phyloP scores from a whole-genome alignment of 1,139 yeast genomes.

The Yamadazyma pseudoaaseri region DNA sequence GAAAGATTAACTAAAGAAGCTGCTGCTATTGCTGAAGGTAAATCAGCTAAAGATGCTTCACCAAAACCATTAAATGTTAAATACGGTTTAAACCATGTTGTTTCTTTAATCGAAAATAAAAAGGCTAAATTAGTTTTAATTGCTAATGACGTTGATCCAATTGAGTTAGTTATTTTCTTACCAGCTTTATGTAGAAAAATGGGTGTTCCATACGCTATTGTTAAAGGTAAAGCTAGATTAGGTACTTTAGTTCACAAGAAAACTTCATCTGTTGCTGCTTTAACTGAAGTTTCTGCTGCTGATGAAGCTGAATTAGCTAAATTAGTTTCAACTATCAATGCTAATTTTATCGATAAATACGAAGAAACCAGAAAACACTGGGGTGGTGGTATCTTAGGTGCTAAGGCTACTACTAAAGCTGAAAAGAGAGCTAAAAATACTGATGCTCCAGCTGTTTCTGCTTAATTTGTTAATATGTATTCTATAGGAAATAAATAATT shows the following conservation, averaged over 20 bases:
- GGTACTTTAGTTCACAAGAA: conserved; percentile 97
- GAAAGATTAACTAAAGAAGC: conserved; percentile 99
- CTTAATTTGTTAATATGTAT: conserved; percentile 6
- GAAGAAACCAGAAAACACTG: conserved; percentile 97
- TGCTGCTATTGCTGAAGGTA: conserved; percentile 97
- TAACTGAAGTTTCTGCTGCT: conserved; percentile 90
- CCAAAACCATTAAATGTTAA: conserved; percentile 95
- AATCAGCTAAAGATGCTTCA: conserved; percentile 91
- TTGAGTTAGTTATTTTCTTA: conserved; percentile 91
- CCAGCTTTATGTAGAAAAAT: conserved; percentile 99
- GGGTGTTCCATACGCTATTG: conserved; percentile 98
- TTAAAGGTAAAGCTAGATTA: conserved; percentile 98
- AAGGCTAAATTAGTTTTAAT: conserved; percentile 95
- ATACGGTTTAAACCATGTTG: conserved; percentile 98
- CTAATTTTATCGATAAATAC: conserved; percentile 89
- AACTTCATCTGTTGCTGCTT: conserved; percentile 95
- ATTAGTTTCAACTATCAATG: conserved; percentile 86
- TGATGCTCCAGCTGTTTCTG: conserved; percentile 22
- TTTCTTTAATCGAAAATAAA: conserved; percentile 94
- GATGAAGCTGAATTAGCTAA: conserved; percentile 94
- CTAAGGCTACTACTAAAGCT: conserved; percentile 79
- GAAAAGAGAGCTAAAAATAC: conserved; percentile 45
- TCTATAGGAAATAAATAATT: conserved; percentile 1
- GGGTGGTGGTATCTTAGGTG: conserved; percentile 99
- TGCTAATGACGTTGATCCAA: conserved; percentile 98